Percentiles rank a stretch among this genome's conserved stretches.
Conservation (phyloP, 176 grass and related monocot genomes). For the Lolium rigidum region DNA sequence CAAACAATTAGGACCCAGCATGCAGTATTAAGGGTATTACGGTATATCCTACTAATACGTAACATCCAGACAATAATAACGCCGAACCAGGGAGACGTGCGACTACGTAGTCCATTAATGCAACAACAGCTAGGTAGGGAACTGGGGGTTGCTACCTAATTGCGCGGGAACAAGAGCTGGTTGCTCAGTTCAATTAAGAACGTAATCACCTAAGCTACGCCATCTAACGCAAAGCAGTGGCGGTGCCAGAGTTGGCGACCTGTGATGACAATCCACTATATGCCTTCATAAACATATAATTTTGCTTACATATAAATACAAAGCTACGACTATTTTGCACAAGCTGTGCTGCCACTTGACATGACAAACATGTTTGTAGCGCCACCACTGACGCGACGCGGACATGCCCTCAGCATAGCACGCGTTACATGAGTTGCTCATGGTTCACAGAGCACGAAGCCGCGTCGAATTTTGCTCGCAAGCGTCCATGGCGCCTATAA, state of each 20-base stretch:
- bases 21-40: background rate
- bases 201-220: background rate
- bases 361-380: too few relatives aligned
- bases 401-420: background rate
- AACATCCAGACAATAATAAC: background rate
- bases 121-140: background rate
- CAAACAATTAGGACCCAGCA: background rate
- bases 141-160: background rate
- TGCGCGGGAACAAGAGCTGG: background rate
- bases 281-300: too few relatives aligned
- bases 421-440: background rate
- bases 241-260: too few relatives aligned
- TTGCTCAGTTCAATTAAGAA: background rate
- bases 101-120: background rate
- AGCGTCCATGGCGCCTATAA: background rate
- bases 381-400: too few relatives aligned
- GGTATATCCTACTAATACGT: background rate
- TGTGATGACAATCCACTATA: too few relatives aligned
- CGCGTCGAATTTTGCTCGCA: background rate
- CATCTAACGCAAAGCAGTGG: background rate
- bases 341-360: too few relatives aligned
- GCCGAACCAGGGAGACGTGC: background rate
- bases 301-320: too few relatives aligned
- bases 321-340: too few relatives aligned
- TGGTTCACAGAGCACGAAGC: background rate